Percentiles rank a stretch among this genome's conserved stretches.
These are phyloP conservation scores for Arxiozyma telluris DNA, from an alignment of 1,139 yeast species.

Conservation along the genomic window DNA sequence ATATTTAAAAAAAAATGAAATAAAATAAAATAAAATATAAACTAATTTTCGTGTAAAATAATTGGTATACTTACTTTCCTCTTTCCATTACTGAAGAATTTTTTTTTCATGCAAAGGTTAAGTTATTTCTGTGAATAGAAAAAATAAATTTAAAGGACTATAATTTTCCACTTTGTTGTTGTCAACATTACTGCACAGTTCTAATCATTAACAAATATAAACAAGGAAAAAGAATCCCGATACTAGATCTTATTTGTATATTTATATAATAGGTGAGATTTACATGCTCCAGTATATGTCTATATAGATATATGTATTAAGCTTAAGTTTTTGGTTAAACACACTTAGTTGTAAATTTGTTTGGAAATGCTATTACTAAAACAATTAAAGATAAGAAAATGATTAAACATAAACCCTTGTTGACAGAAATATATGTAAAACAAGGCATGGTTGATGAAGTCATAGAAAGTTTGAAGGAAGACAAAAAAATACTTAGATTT, in stretches of 20 bases:
- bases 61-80: not conserved
- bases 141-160: not conserved
- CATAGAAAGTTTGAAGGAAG: slow-evolving; percentile 12
- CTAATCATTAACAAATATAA: not conserved
- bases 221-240: not conserved
- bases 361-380: slow-evolving; percentile 11
- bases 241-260: not conserved
- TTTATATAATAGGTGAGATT: not conserved
- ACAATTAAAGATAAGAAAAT: slow-evolving; percentile 3
- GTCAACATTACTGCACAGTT: not conserved
- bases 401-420: slow-evolving; percentile 7
- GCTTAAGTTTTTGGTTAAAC: not conserved
- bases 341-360: not conserved
- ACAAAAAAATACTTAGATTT: slow-evolving; percentile 6
- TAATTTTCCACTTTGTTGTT: not conserved
- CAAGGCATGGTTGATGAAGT: slow-evolving; percentile 10
- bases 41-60: no score
- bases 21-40: no score
- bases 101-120: not conserved
- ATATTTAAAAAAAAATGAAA: not conserved
- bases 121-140: not conserved
- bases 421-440: slow-evolving; percentile 15
- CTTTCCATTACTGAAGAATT: not conserved
- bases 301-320: no score
- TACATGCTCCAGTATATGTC: no score